Evolutionary conservation across 106 monocot genomes (phyloP), one percentile per base, ranked within the genome.

Genomic region (Platanthera zijinensis): DNA sequence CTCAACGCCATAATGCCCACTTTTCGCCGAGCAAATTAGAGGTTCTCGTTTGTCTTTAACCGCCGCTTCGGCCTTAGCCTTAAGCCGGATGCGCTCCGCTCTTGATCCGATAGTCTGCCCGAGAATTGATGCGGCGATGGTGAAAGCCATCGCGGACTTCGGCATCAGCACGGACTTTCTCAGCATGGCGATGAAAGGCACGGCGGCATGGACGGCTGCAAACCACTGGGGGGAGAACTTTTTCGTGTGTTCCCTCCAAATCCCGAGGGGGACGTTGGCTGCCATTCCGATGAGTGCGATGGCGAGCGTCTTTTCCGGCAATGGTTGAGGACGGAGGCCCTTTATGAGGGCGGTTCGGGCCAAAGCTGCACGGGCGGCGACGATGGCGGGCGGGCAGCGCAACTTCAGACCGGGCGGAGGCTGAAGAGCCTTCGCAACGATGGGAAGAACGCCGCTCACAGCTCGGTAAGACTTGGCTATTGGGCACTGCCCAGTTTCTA

Each of bases 141-240:
- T 95, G 19, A 95, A 48, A 8, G 83, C 90, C 95, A 95, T 95
- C 0, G 95, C 92, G 48, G 95, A 80, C 82, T 95, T 95, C 0
- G 95, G 95, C 89, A 95, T 95, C 76, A 95, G 12, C 4, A 95
- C 89, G 18, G 87, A 87, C 67, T 95, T 95, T 57, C 95, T 80
- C 2, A 95, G 82, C 95, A 95, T 95, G 4, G 84, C 95, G 7
- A 95, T 86, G 81, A 95, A 92, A 4, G 95, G 95, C 15, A 95
- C 95, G 0, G 95, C 95, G 1, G 95, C 95, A 74, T 95, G 95
- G 4, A 95, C 71, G 3, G 95, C 95, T 1, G 74, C 82, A 78
- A 95, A 88, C 95, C 95, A 95, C 77, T 86, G 84, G 0, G 87
- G 85, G 28, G 95, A 92, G 83, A 95, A 92, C 71, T 95, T 95